phyloP scores from a whole-genome alignment of 805 yeast species.

The Candida methanosorbosa region DNA sequence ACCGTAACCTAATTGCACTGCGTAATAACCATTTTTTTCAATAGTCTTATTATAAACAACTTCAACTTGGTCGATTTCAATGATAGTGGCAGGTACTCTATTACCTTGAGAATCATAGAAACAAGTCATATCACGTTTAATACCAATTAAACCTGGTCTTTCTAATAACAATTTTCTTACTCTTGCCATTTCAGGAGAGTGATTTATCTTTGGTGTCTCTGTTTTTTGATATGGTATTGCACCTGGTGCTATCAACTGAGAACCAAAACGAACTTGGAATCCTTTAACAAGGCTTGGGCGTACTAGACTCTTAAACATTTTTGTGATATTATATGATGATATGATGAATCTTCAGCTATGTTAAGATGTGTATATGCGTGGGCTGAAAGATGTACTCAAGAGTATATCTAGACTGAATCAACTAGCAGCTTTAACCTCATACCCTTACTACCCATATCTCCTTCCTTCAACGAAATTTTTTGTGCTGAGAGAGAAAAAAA shows the following conservation, averaged over 20 bases:
- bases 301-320: too few relatives aligned
- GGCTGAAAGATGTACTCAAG: too few relatives aligned
- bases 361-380: too few relatives aligned
- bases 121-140: conserved; percentile 86
- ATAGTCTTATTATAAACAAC: conserved; percentile 66
- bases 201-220: conserved; percentile 44
- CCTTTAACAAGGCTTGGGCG: not conserved
- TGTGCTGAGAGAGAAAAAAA: too few relatives aligned
- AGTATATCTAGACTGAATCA: too few relatives aligned
- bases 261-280: not conserved
- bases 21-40: conserved; percentile 70
- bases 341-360: too few relatives aligned
- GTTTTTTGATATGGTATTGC: conserved; percentile 42
- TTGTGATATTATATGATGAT: too few relatives aligned
- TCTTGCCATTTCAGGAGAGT: conserved; percentile 62
- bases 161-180: conserved; percentile 60
- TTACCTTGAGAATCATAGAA: conserved; percentile 65
- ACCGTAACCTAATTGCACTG: conserved; percentile 85
- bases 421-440: too few relatives aligned
- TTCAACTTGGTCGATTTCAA: conserved; percentile 83
- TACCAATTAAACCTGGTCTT: conserved; percentile 80
- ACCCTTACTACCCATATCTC: too few relatives aligned
- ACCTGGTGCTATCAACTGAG: conserved; percentile 32
- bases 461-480: too few relatives aligned
- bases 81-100: conserved; percentile 74